Evolutionary conservation across 2,329 filamentous ascomycete species (phyloP), one percentile per base, ranked within the genome.

Genomic region (Botrytis byssoidea): DNA sequence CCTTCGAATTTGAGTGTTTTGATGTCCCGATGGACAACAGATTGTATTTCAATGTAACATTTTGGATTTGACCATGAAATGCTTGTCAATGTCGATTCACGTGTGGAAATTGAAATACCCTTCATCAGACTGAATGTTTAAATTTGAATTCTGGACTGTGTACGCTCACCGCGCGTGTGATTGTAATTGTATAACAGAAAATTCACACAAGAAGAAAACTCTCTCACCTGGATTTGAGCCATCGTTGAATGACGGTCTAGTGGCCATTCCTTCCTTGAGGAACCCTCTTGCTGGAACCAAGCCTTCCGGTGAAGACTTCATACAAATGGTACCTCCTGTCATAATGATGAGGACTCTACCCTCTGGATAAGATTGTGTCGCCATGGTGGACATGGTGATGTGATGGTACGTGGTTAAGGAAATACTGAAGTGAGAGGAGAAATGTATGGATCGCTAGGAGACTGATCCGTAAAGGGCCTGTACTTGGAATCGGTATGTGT

Each of bases 301-400:
- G 0, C 91, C 91, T 70, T 91, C 85, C 35, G 87, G 85, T n/a
- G 90, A 90, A 66, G 85, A 86, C 78, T 86, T 86, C 91, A 93
- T 93, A 81, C 90, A 93, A 77, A 93, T 93, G 4, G 88, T 90
- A 14, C 88, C 88, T 25, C 88, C 86, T 14, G 91, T 93, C 84
- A 92, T 92, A 79, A 93, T 88, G 51, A 81, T 89, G 74, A 93
- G 83, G 16, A 93, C 88, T 66, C 89, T 84, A 32, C 88, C 87
- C 79, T 92, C 90, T 37, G 87, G 87, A 51, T 78, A 78, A 48
- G 61, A 40, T 78, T 74, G 73, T 72, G 61, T 71, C 40, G 59
- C 66, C 66, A 73, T 73, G 51, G n/a, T 29, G 37, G 51, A 16
- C 14, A 57, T 57, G n/a, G 48, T 51, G 48, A 51, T 12, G 10